Evolutionary conservation across 352 stramenopile species (phyloP).

Genomic region (Blastocystis sp.): DNA sequence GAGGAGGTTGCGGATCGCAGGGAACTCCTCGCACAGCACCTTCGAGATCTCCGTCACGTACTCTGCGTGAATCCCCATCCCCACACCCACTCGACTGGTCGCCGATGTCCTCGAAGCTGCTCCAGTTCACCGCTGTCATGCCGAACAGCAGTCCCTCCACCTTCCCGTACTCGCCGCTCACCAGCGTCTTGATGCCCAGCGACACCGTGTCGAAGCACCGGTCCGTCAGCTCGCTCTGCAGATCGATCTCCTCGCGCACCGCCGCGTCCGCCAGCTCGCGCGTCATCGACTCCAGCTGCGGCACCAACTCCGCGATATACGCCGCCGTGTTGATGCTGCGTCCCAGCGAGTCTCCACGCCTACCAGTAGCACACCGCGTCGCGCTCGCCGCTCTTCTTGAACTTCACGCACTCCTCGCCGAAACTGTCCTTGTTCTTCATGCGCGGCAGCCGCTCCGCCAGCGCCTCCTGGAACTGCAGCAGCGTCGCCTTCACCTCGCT

Average conservation of each 20-base stretch:
- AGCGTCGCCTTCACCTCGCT: constrained; percentile 79
- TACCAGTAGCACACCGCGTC: constrained; percentile 4
- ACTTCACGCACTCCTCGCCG: background rate
- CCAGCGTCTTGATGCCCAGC: constrained; percentile 83
- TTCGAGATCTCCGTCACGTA: constrained; percentile 84
- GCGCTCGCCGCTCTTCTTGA: background rate
- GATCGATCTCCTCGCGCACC: constrained; percentile 80
- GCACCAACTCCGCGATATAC: constrained; percentile 90
- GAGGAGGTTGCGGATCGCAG: constrained; percentile 76
- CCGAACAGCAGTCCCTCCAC: constrained; percentile 76
- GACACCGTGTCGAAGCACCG: constrained; percentile 85
- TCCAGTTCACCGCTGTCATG: constrained; percentile 83
- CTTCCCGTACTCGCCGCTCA: constrained; percentile 77
- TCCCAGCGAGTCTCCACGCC: background rate
- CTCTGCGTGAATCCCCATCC: background rate
- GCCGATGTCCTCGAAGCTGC: constrained; percentile 79
- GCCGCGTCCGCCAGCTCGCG: constrained; percentile 81
- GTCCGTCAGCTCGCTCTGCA: constrained; percentile 78
- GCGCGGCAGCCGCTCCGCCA: constrained; percentile 69
- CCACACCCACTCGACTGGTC: constrained; percentile 72
- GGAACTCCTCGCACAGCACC: constrained; percentile 80
- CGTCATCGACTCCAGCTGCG: constrained; percentile 88
- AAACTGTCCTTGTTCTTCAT: constrained; percentile 1
- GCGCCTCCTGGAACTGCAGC: constrained; percentile 68
- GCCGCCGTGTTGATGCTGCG: constrained; percentile 84